Evolutionary conservation across 2,329 filamentous ascomycete species (phyloP).

Genomic region (Geoglossum cookeanum): DNA sequence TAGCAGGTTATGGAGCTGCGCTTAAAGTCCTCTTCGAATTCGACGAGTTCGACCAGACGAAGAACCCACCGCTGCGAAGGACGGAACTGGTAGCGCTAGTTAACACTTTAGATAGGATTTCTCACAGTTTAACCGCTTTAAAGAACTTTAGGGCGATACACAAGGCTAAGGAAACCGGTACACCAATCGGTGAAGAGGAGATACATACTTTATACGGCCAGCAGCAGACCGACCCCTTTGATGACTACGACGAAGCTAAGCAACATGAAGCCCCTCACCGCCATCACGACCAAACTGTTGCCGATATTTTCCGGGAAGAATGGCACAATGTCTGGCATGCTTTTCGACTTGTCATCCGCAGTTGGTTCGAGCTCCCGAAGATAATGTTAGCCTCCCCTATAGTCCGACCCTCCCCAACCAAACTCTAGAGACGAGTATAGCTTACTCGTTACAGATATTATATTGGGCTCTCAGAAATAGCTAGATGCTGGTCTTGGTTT

Average conservation of each 20-base stretch:
- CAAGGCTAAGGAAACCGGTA: slow-evolving; percentile 21
- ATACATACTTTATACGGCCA: slow-evolving; percentile 5
- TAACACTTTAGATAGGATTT: slow-evolving; percentile 81
- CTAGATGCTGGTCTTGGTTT: slow-evolving; percentile 40
- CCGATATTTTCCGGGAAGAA: slow-evolving; percentile 31
- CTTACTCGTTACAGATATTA: slow-evolving; percentile 21
- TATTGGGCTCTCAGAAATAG: slow-evolving; percentile 33
- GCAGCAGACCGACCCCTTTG: neutral
- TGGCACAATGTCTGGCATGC: slow-evolving; percentile 33
- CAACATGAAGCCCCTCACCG: slow-evolving; percentile 9
- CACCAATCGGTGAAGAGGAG: slow-evolving; percentile 10
- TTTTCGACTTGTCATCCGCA: slow-evolving; percentile 44
- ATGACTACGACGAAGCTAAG: slow-evolving; percentile 18
- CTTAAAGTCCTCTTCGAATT: slow-evolving; percentile 94
- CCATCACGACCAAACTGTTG: slow-evolving; percentile 9
- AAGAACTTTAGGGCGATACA: slow-evolving; percentile 46
- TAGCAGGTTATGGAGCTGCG: slow-evolving; percentile 81
- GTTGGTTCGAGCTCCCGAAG: slow-evolving; percentile 51
- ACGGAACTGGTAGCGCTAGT: slow-evolving; percentile 88
- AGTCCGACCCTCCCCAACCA: neutral
- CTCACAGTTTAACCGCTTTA: slow-evolving; percentile 58
- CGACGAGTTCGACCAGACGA: slow-evolving; percentile 43
- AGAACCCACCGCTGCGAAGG: slow-evolving; percentile 55
- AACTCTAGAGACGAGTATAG: neutral
- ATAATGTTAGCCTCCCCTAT: slow-evolving; percentile 41